Conservation (phyloP, 495 filamentous ascomycete species). For the Aspergillus egyptiacus region DNA sequence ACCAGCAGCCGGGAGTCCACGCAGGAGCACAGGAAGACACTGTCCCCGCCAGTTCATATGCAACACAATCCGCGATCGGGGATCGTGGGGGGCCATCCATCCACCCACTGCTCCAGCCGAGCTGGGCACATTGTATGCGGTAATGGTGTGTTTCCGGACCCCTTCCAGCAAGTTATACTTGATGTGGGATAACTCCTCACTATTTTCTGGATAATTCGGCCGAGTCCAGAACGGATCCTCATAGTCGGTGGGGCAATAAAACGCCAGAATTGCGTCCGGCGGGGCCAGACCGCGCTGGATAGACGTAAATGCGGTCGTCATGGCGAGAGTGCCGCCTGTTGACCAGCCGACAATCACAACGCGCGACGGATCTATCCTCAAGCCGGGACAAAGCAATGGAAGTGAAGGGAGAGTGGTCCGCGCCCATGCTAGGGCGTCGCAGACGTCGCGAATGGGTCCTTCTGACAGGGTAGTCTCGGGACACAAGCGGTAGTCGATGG, state of each 20-base stretch:
- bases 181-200: neutral
- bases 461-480: constrained; percentile 24
- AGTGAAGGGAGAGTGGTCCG: constrained; percentile 33
- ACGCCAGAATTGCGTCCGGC: constrained; percentile 45
- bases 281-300: constrained; percentile 14
- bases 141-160: constrained; percentile 29
- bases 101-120: constrained; percentile 11
- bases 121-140: constrained; percentile 12
- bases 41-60: constrained; percentile 45
- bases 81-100: constrained; percentile 29
- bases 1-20: neutral
- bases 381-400: neutral
- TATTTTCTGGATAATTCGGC: constrained; percentile 15
- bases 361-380: constrained; percentile 14
- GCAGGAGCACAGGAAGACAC: constrained; percentile 34
- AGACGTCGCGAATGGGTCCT: constrained; percentile 46
- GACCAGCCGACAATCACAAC: constrained; percentile 55
- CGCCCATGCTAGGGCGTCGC: constrained; percentile 43
- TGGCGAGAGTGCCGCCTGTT: constrained; percentile 48
- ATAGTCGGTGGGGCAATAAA: constrained; percentile 48
- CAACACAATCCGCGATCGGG: constrained; percentile 32
- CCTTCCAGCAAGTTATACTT: neutral
- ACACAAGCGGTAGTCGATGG: constrained; percentile 46
- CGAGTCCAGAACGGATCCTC: constrained; percentile 23
- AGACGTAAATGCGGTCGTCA: constrained; percentile 22